phyloP scores from a whole-genome alignment of 2,329 filamentous ascomycete species.

The Colletotrichum noveboracense region DNA sequence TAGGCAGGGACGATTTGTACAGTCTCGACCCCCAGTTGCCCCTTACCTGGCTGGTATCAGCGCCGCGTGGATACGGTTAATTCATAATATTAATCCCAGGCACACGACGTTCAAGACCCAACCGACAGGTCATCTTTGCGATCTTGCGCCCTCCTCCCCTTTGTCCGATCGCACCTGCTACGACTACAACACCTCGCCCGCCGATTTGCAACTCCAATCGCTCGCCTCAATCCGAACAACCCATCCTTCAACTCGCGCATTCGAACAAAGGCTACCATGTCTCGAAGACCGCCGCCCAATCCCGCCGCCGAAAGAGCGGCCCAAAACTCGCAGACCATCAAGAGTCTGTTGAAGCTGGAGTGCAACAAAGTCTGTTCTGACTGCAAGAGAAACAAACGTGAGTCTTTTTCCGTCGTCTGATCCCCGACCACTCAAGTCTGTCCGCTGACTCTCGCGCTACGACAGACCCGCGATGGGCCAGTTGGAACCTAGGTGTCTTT shows the following conservation, averaged over 20 bases:
- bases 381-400: conserved; percentile 99
- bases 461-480: conserved; percentile 95
- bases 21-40: conserved; percentile 13
- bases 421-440: not conserved
- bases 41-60: conserved; percentile 19
- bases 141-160: not conserved
- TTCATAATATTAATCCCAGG: conserved; percentile 13
- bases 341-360: conserved; percentile 92
- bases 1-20: conserved; percentile 12
- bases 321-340: conserved; percentile 92
- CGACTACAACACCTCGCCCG: not conserved
- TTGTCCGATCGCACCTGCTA: not conserved
- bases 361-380: conserved; percentile 96
- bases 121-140: conserved; percentile 8
- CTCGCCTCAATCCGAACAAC: not conserved
- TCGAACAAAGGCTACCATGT: conserved; percentile 60
- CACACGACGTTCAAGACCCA: conserved; percentile 1
- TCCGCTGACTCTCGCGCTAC: conserved; percentile 10
- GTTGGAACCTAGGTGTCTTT: conserved; percentile 97
- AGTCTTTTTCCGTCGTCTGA: conserved; percentile 36
- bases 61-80: conserved; percentile 9
- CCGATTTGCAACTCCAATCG: not conserved
- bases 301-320: conserved; percentile 86
- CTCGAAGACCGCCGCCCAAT: conserved; percentile 75
- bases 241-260: not conserved